Percentiles rank a stretch among this genome's conserved stretches.
These are phyloP conservation scores for Oenanthe javanica DNA, from an alignment of 140 eudicot species.

Conservation along the genomic window DNA sequence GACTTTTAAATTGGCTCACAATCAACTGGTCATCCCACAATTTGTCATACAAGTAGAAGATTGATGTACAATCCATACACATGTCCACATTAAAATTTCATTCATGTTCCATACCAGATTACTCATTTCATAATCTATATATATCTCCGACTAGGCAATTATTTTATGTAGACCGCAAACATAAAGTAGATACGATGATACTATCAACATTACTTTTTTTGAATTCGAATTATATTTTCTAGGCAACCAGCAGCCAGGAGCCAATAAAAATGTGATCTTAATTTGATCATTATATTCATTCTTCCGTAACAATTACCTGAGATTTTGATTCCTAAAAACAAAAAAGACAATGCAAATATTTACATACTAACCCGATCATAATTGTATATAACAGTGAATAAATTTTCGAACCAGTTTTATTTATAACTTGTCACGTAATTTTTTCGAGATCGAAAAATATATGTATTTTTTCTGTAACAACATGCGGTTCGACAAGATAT, in stretches of 20 bases:
- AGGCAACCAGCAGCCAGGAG: neutral
- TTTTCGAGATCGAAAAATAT: no score
- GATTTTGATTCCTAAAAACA: no score
- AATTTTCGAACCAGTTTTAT: no score
- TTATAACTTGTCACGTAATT: no score
- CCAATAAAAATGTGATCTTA: neutral
- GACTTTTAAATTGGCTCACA: neutral
- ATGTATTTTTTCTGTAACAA: no score
- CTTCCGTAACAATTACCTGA: neutral
- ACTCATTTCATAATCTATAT: neutral
- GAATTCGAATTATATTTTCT: neutral
- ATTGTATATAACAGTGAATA: no score
- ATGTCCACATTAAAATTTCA: neutral
- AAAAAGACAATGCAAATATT: no score
- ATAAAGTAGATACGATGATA: neutral
- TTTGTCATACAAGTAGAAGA: neutral
- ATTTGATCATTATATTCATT: neutral
- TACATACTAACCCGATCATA: no score
- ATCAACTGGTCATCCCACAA: neutral
- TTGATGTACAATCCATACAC: neutral
- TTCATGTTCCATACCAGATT: neutral
- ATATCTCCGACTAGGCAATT: neutral
- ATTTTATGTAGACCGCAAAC: neutral
- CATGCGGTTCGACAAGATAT: no score
- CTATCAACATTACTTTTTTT: neutral